phyloP scores from a whole-genome alignment of 2,329 filamentous ascomycete species.

The Xylariaceae sp. region DNA sequence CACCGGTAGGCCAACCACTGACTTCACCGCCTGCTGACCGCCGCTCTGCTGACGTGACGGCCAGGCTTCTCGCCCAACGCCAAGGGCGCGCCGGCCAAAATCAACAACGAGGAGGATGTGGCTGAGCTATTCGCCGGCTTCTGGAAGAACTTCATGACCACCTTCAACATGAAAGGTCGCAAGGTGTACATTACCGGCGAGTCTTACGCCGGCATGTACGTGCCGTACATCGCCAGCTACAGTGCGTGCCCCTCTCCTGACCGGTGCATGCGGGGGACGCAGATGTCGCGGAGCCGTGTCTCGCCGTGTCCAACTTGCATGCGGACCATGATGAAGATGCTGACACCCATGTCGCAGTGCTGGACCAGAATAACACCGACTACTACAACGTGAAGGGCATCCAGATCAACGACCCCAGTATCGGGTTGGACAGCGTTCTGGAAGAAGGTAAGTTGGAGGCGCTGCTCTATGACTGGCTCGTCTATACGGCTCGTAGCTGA shows the following conservation, averaged over 20 bases:
- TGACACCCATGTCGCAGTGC: too few relatives aligned
- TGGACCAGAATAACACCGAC: slow-evolving; percentile 34
- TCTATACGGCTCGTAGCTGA: too few relatives aligned
- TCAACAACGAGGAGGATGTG: slow-evolving; percentile 40
- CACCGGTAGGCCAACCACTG: slow-evolving; percentile 63
- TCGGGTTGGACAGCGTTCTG: slow-evolving; percentile 42
- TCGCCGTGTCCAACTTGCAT: too few relatives aligned
- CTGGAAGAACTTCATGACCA: slow-evolving; percentile 50
- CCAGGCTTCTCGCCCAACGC: not conserved
- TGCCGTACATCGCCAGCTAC: slow-evolving; percentile 47
- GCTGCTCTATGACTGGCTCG: not conserved
- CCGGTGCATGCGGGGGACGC: too few relatives aligned
- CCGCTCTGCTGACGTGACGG: too few relatives aligned
- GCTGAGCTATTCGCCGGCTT: slow-evolving; percentile 66
- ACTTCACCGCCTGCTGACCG: not conserved
- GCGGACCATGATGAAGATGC: too few relatives aligned
- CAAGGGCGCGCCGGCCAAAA: not conserved
- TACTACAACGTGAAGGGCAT: slow-evolving; percentile 43
- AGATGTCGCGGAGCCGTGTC: too few relatives aligned
- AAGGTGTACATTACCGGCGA: slow-evolving; percentile 47
- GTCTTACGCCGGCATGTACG: slow-evolving; percentile 43
- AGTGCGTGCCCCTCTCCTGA: too few relatives aligned
- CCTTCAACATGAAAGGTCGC: slow-evolving; percentile 41
- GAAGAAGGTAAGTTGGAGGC: slow-evolving; percentile 30
- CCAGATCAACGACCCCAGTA: slow-evolving; percentile 58